Evolutionary conservation across 345 rosid species (phyloP), one percentile per base, ranked within the genome.

Genomic region (Laguncularia racemosa): DNA sequence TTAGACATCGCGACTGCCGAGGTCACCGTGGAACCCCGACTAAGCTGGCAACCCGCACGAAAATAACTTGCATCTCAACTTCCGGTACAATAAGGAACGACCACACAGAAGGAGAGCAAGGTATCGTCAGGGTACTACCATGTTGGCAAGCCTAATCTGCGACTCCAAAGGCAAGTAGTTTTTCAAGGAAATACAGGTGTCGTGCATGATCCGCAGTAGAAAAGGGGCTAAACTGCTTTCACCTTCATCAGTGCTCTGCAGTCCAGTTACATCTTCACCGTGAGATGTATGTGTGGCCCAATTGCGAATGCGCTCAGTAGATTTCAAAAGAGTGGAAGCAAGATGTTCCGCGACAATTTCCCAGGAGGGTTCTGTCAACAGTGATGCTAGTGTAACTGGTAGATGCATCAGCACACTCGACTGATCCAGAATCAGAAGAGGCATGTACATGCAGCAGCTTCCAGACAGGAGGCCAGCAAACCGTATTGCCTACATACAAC

Each of bases 401-500:
- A 92, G 78, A 72, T 86, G 93, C 12, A 71, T 70, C 64, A 88
- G 61, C 50, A 86, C 81, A 0, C 77, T 78, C 16, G 63, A 46
- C 20, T 40, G 71, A 63, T 92, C 95, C 58, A 81, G 58, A 62
- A 80, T 78, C 59, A 92, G 75, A 64, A 88, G 75, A 28, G 96
- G 91, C 98, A 86, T 89, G 64, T 86, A 92, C 69, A 81, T 84
- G 74, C 91, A 83, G 76, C 91, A 81, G 71, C 88, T 83, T 50
- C 95, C 82, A 13, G 86, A 81, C 50, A 92, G 76, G 16, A 92
- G 84, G 61, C 93, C 95, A 0, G 89, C 20, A 43, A 88, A 86
- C 55, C 66, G 64, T 47, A 92, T 65, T 33, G 89, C 83, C 98
- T 91, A 85, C 13, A 7, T 4, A 33, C 40, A 33, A 33, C 40